Conservation (phyloP, 1,284 basidiomycete genomes). For the Cerioporus squamosus region DNA sequence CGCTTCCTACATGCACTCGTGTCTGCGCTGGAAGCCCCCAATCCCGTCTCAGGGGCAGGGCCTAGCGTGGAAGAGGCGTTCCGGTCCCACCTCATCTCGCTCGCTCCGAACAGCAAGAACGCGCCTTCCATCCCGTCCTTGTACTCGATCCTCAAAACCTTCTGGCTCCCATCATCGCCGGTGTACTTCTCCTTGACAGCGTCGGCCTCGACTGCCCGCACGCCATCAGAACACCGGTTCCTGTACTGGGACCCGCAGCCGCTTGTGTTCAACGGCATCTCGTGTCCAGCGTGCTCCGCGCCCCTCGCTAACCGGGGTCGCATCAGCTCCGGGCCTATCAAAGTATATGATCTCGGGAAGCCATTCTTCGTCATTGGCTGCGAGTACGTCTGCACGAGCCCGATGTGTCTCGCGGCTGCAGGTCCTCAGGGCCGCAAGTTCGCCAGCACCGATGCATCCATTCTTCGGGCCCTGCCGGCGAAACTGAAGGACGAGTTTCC, state of each 20-base stretch:
- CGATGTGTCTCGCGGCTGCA: constrained; percentile 45
- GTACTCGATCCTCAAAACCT: constrained; percentile 75
- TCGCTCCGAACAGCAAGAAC: constrained; percentile 49
- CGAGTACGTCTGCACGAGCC: constrained; percentile 66
- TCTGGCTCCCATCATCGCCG: constrained; percentile 77
- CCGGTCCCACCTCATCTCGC: constrained; percentile 67
- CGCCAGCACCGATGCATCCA: constrained; percentile 69
- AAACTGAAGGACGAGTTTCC: constrained; percentile 75
- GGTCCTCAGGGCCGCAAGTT: constrained; percentile 60
- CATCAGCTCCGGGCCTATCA: constrained; percentile 71
- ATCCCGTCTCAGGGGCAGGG: constrained; percentile 57
- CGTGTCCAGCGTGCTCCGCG: constrained; percentile 62
- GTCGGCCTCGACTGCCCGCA: constrained; percentile 65
- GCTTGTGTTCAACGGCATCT: constrained; percentile 75
- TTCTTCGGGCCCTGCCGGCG: constrained; percentile 66
- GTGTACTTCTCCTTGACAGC: constrained; percentile 75
- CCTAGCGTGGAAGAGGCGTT: constrained; percentile 73
- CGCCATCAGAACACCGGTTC: constrained; percentile 71
- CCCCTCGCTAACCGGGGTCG: constrained; percentile 66
- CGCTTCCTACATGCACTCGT: constrained; percentile 60
- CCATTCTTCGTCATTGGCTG: constrained; percentile 83
- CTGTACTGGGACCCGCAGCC: constrained; percentile 81
- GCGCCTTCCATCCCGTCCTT: constrained; percentile 62
- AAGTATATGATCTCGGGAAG: constrained; percentile 73
- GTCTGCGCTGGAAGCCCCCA: constrained; percentile 56